Conservation (phyloP, 176 grass and related monocot species). For the Carex scoparia region DNA sequence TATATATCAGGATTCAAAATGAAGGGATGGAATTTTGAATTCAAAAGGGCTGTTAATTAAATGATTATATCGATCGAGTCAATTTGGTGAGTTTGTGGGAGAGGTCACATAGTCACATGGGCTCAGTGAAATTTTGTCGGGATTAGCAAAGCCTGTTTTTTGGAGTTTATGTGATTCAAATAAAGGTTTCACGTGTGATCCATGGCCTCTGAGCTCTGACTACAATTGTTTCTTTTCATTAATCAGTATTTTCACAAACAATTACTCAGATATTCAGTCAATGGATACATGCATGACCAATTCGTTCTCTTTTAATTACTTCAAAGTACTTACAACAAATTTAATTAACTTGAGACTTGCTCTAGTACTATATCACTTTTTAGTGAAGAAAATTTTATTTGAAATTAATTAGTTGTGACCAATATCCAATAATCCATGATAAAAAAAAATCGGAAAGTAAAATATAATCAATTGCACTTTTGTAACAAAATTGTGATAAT, state of each 20-base stretch:
- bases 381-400: no score
- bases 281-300: no score
- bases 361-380: no score
- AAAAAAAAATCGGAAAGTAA: background rate
- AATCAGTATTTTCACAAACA: background rate
- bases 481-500: background rate
- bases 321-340: no score
- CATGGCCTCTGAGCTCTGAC: background rate
- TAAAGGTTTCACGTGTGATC: slow-evolving; percentile 20
- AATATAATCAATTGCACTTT: background rate
- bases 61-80: background rate
- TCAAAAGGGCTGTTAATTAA: background rate
- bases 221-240: background rate
- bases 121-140: slow-evolving; percentile 7
- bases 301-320: no score
- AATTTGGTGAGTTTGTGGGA: slow-evolving; percentile 2
- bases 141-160: slow-evolving; percentile 23
- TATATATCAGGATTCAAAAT: no score
- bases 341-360: no score
- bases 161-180: background rate
- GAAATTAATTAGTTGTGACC: no score
- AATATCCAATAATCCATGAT: no score
- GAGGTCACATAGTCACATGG: slow-evolving; percentile 7
- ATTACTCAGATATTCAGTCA: no score
- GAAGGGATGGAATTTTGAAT: background rate